Evolutionary conservation across 1,284 basidiomycete genomes (phyloP).

Genomic region (Trametes versicolor): DNA sequence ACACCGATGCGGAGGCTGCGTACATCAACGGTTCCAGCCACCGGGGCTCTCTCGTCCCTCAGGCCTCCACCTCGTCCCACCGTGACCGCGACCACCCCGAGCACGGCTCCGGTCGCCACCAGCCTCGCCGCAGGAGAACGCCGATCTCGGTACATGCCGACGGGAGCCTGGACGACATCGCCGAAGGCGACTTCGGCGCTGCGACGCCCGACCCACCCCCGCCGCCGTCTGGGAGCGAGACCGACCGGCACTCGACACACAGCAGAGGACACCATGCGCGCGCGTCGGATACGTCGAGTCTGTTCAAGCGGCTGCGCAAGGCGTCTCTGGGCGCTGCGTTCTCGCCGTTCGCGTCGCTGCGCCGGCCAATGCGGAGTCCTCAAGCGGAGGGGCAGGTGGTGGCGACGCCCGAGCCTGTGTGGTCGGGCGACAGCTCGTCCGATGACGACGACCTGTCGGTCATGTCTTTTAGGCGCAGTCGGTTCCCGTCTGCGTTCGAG

Average conservation of each 20-base stretch:
- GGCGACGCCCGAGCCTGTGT: slow-evolving; percentile 49
- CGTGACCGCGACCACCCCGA: slow-evolving; percentile 12
- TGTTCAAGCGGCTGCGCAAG: slow-evolving; percentile 52
- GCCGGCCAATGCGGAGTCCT: slow-evolving; percentile 34
- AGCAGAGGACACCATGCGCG: slow-evolving; percentile 17
- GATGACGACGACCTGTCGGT: slow-evolving; percentile 60
- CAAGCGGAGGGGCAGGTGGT: slow-evolving; percentile 27
- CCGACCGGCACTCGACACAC: slow-evolving; percentile 21
- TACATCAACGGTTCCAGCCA: slow-evolving; percentile 47
- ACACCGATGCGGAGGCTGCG: slow-evolving; percentile 59
- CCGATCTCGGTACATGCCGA: slow-evolving; percentile 18
- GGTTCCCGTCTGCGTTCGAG: slow-evolving; percentile 39
- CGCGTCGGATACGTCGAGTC: slow-evolving; percentile 17
- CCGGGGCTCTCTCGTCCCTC: slow-evolving; percentile 9
- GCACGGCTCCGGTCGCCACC: slow-evolving; percentile 26
- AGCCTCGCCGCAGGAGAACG: slow-evolving; percentile 31
- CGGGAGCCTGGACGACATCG: slow-evolving; percentile 12
- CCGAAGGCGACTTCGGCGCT: slow-evolving; percentile 38
- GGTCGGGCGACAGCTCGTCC: slow-evolving; percentile 77
- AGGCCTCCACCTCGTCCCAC: slow-evolving; percentile 11
- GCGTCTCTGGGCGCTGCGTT: slow-evolving; percentile 61
- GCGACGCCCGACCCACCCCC: slow-evolving; percentile 45
- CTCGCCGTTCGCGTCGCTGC: slow-evolving; percentile 53
- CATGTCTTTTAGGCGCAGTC: slow-evolving; percentile 38
- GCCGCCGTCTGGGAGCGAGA: slow-evolving; percentile 33